phyloP scores from a whole-genome alignment of 306 rosid species.

The Pachyrhizus erosus region DNA sequence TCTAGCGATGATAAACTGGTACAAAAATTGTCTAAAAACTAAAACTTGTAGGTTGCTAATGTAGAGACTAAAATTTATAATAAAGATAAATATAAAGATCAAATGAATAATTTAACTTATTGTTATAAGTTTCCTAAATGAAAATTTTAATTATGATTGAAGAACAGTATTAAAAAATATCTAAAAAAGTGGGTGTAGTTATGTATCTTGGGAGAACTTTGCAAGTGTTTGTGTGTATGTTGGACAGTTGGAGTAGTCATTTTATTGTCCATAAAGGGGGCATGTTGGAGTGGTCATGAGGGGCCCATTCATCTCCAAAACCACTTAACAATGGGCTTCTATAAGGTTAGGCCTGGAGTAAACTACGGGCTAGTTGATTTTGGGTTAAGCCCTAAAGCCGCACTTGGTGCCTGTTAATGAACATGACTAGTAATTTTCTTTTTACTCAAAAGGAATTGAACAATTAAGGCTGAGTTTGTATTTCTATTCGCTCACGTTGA shows the following conservation, averaged over 20 bases:
- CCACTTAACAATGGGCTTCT: not conserved
- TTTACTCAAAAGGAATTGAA: not conserved
- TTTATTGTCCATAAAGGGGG: not conserved
- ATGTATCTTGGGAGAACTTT: not conserved
- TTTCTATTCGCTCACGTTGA: not conserved
- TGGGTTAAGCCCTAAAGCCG: not conserved
- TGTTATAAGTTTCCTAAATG: too few species aligned
- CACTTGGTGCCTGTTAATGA: not conserved
- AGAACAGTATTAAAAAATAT: too few species aligned
- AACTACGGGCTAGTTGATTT: not conserved
- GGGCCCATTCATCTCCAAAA: not conserved
- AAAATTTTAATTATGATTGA: too few species aligned
- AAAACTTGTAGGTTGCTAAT: too few species aligned
- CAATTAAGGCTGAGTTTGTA: not conserved
- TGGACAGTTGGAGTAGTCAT: not conserved
- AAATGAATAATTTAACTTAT: too few species aligned
- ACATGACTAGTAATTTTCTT: not conserved
- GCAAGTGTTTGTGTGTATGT: not conserved
- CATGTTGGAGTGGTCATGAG: not conserved
- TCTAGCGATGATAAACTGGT: too few species aligned
- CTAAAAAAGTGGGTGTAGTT: not conserved
- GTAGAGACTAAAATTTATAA: too few species aligned
- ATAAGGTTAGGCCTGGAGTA: not conserved
- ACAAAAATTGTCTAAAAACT: too few species aligned
- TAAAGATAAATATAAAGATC: too few species aligned